Percentiles rank a stretch among this genome's conserved stretches.
These are phyloP conservation scores for Alternaria panax DNA, from an alignment of 2,329 filamentous ascomycete genomes.

Conservation along the genomic window DNA sequence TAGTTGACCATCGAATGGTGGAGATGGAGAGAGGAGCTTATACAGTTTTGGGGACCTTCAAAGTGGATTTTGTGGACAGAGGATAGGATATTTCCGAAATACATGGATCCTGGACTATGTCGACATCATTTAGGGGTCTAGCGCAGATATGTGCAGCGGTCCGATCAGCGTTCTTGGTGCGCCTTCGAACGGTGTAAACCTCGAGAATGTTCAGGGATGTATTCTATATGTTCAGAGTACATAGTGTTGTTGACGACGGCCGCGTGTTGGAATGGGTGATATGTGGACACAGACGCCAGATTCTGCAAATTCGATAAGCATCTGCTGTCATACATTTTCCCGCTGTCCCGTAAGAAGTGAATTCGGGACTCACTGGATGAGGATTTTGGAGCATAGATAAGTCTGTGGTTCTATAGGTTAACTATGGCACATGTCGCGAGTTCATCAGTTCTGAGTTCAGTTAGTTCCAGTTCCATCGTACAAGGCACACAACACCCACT, in stretches of 20 bases:
- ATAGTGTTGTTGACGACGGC: background rate
- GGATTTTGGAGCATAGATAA: background rate
- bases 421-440: background rate
- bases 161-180: background rate
- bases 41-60: conserved; percentile 7
- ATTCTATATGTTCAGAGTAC: background rate
- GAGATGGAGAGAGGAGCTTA: conserved; percentile 2
- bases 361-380: background rate
- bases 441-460: conserved; percentile 10
- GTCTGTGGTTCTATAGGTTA: background rate
- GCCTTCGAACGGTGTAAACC: background rate
- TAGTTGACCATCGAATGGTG: conserved; percentile 24
- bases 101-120: conserved; percentile 6
- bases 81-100: conserved; percentile 5
- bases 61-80: conserved; percentile 7
- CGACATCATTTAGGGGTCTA: conserved; percentile 20
- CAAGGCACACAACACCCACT: conserved; percentile 22
- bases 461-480: background rate
- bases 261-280: background rate
- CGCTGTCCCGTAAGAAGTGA: background rate
- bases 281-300: background rate
- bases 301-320: background rate
- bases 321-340: background rate
- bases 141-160: conserved; percentile 10
- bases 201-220: background rate